A percentile compares a stretch with the other conserved stretches of the same genome.
These are phyloP conservation scores for Lachancea lanzarotensis DNA, from an alignment of 805 yeast species.

Conservation along the genomic window DNA sequence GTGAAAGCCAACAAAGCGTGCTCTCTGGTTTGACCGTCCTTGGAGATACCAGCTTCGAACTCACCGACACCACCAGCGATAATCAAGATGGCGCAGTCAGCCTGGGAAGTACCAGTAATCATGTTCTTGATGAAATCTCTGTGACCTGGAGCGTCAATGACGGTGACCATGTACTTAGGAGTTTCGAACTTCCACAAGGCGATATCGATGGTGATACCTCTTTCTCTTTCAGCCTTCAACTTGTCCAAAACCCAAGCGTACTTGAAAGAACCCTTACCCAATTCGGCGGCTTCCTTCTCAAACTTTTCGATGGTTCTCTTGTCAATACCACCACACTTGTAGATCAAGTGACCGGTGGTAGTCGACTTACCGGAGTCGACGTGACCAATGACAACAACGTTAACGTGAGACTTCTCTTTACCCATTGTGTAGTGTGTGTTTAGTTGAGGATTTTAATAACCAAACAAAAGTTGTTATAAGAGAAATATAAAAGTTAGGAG, in stretches of 20 bases:
- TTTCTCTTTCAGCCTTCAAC: constrained; percentile 92
- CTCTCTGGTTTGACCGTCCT: constrained; percentile 94
- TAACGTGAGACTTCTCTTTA: constrained; percentile 95
- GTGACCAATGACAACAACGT: constrained; percentile 99
- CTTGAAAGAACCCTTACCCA: constrained; percentile 95
- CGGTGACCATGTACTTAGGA: constrained; percentile 82
- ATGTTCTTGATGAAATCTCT: constrained; percentile 94
- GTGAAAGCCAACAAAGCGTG: constrained; percentile 88
- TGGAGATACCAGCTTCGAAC: constrained; percentile 91
- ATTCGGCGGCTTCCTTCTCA: constrained; percentile 97
- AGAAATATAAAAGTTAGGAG: constrained; percentile 2
- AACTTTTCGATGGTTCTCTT: constrained; percentile 98
- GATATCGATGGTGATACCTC: constrained; percentile 95
- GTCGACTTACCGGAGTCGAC: constrained; percentile 99
- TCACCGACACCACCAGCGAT: constrained; percentile 92
- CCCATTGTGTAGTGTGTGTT: constrained; percentile 46
- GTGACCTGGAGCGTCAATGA: constrained; percentile 95
- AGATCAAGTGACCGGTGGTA: constrained; percentile 98
- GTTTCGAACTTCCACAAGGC: constrained; percentile 92
- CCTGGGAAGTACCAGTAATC: constrained; percentile 94
- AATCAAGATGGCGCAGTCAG: constrained; percentile 85
- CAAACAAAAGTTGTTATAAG: neutral
- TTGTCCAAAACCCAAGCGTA: constrained; percentile 97
- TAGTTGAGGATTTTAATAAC: constrained; percentile 3
- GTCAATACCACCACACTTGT: constrained; percentile 99